A percentile compares a stretch with the other conserved stretches of the same genome.
Evolutionary conservation across 2,329 filamentous ascomycete species (phyloP).

Genomic region (Huntiella savannae): DNA sequence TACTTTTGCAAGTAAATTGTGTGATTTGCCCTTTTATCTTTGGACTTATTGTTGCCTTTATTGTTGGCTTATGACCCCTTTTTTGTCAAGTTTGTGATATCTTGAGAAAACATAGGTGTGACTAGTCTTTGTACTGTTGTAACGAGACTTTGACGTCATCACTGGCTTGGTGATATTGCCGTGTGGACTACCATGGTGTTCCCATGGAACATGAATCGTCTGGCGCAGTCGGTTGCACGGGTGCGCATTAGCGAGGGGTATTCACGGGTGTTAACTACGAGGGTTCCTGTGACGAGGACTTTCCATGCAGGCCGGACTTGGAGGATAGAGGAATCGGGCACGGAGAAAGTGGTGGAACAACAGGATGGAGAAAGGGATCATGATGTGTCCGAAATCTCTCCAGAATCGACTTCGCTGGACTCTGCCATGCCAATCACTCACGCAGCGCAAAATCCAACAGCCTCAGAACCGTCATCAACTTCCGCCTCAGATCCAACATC

Average conservation of each 20-base stretch:
- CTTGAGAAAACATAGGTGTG: too few relatives aligned
- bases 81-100: not conserved
- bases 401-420: not conserved
- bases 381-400: not conserved
- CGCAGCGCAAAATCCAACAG: not conserved
- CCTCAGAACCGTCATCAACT: not conserved
- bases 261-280: not conserved
- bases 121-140: too few relatives aligned
- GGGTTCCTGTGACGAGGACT: not conserved
- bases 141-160: too few relatives aligned
- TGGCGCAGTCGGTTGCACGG: conserved; percentile 5
- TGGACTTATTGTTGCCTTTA: conserved; percentile 1
- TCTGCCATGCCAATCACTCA: not conserved
- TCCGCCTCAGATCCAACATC: not conserved
- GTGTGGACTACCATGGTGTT: not conserved
- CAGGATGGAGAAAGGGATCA: not conserved
- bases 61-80: conserved; percentile 1
- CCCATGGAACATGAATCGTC: not conserved
- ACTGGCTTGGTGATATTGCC: not conserved
- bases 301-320: not conserved
- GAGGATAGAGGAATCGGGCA: not conserved
- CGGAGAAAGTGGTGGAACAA: not conserved
- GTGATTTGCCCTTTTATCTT: not conserved
- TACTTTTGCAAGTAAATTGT: too few relatives aligned
- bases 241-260: not conserved